Conservation (phyloP, 2,329 filamentous ascomycete species). For the Diplodia corticola region DNA sequence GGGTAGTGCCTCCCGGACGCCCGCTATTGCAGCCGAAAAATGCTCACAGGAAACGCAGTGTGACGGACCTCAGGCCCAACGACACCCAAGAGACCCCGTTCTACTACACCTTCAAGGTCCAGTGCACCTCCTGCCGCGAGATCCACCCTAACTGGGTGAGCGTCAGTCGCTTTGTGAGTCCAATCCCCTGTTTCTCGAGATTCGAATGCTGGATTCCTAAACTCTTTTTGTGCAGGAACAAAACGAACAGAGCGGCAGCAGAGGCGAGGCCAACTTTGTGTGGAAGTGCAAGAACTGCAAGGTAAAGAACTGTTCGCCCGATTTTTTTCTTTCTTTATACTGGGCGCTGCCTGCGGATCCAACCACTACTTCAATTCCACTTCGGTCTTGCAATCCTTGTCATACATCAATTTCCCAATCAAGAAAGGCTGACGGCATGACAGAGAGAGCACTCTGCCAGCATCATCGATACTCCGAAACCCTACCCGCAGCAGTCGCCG, state of each 20-base stretch:
- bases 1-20: constrained; percentile 30
- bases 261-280: constrained; percentile 98
- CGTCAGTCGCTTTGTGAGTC: constrained; percentile 81
- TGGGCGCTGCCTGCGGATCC: too few species aligned
- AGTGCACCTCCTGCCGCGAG: constrained; percentile 97
- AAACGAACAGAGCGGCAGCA: constrained; percentile 88
- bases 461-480: constrained; percentile 70
- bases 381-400: constrained; percentile 22
- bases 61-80: constrained; percentile 82
- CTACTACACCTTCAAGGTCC: constrained; percentile 96
- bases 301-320: constrained; percentile 48
- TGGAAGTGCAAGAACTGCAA: constrained; percentile 99
- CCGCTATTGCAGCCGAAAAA: not conserved
- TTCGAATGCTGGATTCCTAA: not conserved
- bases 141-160: constrained; percentile 82
- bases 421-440: not conserved
- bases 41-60: constrained; percentile 56
- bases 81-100: constrained; percentile 83
- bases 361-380: not conserved
- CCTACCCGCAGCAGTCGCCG: constrained; percentile 71
- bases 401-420: not conserved
- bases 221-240: constrained; percentile 63
- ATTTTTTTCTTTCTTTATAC: constrained; percentile 27
- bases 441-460: constrained; percentile 83
- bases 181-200: not conserved